Conservation (phyloP, 495 filamentous ascomycete species). For the Apiosordaria backusii region DNA sequence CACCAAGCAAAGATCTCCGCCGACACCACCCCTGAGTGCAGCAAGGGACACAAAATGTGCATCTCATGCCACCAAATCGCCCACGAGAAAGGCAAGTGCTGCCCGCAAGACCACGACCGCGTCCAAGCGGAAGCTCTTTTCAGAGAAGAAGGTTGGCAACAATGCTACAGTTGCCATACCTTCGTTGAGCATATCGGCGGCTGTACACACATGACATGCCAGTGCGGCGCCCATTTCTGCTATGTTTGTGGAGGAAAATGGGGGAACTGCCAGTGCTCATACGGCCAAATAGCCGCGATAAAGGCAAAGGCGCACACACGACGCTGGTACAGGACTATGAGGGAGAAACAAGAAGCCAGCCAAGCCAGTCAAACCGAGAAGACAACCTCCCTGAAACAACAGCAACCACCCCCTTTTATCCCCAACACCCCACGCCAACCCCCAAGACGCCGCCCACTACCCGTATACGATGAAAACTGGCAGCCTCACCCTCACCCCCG, state of each 20-base stretch:
- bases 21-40: constrained; percentile 26
- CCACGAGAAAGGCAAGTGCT: constrained; percentile 28
- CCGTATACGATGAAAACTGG: no score
- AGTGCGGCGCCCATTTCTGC: constrained; percentile 50
- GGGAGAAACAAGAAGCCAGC: not conserved
- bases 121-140: constrained; percentile 29
- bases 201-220: constrained; percentile 54
- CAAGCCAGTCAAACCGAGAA: not conserved
- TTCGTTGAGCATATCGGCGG: constrained; percentile 46
- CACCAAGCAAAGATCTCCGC: constrained; percentile 4
- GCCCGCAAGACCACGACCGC: constrained; percentile 35
- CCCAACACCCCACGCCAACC: no score
- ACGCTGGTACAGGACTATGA: no score
- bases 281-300: not conserved
- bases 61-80: constrained; percentile 31
- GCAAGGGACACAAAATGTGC: constrained; percentile 37
- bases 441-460: no score
- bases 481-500: no score
- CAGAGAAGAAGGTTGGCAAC: constrained; percentile 43
- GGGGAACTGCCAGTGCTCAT: constrained; percentile 31
- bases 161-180: constrained; percentile 39
- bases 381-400: no score
- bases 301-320: not conserved
- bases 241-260: constrained; percentile 45
- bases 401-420: no score